Conservation (phyloP, 225 moss, liverwort and hornwort genomes). For the Anthoceros angustus region DNA sequence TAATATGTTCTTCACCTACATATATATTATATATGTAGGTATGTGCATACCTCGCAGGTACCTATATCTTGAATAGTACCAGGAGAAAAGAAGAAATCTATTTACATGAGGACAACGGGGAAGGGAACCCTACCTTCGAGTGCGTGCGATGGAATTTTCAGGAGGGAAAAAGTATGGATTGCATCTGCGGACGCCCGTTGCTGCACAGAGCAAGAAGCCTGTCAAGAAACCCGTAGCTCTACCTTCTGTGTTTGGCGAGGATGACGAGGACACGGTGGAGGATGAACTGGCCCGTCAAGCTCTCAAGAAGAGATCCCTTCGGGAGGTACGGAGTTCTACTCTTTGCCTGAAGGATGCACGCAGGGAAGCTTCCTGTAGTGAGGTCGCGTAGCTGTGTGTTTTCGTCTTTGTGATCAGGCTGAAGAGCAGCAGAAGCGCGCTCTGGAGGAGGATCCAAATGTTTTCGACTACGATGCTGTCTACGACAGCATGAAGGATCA, state of each 20-base stretch:
- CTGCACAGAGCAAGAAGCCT: slow-evolving; percentile 19
- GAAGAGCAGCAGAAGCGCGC: not conserved
- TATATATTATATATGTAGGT: too few species aligned
- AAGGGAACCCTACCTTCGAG: too few species aligned
- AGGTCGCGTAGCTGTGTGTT: too few species aligned
- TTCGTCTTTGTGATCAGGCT: not conserved
- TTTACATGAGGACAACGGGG: too few species aligned
- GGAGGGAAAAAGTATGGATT: slow-evolving; percentile 27
- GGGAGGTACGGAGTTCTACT: slow-evolving; percentile 29
- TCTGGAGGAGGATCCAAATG: not conserved
- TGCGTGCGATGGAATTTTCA: not conserved
- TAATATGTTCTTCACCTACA: too few species aligned
- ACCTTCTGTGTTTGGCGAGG: slow-evolving; percentile 28
- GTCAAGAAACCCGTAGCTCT: slow-evolving; percentile 30
- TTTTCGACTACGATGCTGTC: not conserved
- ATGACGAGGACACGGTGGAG: slow-evolving; percentile 50
- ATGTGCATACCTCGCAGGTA: too few species aligned
- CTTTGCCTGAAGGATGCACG: too few species aligned
- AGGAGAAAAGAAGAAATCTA: too few species aligned
- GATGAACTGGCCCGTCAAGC: slow-evolving; percentile 92
- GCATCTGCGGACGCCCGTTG: slow-evolving; percentile 22
- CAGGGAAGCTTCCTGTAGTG: too few species aligned
- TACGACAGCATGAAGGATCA: not conserved
- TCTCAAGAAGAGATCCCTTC: slow-evolving; percentile 58
- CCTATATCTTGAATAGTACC: too few species aligned